These are phyloP conservation scores for Candida labiduridarum DNA, from an alignment of 1,139 yeast species.

Conservation along the genomic window DNA sequence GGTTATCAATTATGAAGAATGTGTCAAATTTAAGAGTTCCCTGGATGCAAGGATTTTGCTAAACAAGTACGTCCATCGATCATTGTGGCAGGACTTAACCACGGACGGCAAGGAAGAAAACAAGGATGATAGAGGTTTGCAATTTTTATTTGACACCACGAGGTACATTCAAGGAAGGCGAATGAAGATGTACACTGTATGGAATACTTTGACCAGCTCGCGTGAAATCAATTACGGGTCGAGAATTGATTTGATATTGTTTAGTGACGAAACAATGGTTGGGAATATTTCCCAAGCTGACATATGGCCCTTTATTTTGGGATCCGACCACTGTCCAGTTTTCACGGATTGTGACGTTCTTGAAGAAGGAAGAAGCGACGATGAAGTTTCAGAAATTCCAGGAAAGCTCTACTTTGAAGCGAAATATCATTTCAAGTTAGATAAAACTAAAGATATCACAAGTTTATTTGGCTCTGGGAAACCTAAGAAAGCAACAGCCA, in stretches of 20 bases:
- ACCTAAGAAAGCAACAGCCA: constrained; percentile 11
- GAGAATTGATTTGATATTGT: constrained; percentile 70
- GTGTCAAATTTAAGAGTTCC: constrained; percentile 43
- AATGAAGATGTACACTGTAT: constrained; percentile 79
- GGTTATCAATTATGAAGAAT: constrained; percentile 35
- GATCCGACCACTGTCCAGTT: constrained; percentile 96
- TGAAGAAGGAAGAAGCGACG: constrained; percentile 8
- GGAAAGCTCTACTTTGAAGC: constrained; percentile 57
- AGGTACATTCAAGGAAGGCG: constrained; percentile 59
- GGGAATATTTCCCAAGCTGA: constrained; percentile 48
- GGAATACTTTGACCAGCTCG: constrained; percentile 83
- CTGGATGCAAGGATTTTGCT: constrained; percentile 45
- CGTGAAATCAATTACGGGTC: constrained; percentile 87
- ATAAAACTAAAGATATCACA: constrained; percentile 53
- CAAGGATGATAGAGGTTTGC: constrained; percentile 12
- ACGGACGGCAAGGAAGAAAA: constrained; percentile 2
- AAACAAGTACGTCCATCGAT: constrained; percentile 37
- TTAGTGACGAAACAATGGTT: constrained; percentile 14
- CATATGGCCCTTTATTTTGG: constrained; percentile 69
- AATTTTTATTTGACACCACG: constrained; percentile 63
- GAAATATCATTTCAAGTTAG: constrained; percentile 48
- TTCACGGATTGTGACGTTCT: constrained; percentile 60
- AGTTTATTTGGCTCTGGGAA: constrained; percentile 40
- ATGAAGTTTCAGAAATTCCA: constrained; percentile 8
- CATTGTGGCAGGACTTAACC: constrained; percentile 15